These are phyloP conservation scores for Prunus kanzakura DNA, from an alignment of 306 rosid species.

Conservation along the genomic window DNA sequence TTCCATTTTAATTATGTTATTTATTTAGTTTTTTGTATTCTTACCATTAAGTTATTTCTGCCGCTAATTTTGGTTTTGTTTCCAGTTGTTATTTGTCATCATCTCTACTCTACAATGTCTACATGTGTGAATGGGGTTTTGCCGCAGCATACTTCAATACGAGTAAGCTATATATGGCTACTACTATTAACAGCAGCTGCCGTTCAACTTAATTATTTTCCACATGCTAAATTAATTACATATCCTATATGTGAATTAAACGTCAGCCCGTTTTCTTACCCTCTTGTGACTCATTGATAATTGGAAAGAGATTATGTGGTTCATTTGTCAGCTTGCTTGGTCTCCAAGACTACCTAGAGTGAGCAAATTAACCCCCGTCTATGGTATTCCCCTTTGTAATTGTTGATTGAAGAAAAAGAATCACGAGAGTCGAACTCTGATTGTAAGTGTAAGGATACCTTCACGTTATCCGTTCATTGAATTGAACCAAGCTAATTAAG, in stretches of 20 bases:
- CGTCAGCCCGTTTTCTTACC: background rate
- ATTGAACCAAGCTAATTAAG: background rate
- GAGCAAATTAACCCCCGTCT: background rate
- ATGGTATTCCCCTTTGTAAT: background rate
- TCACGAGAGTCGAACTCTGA: background rate
- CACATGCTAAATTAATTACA: slow-evolving; percentile 4
- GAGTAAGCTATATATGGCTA: background rate
- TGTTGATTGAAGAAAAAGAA: background rate
- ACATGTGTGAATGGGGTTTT: background rate
- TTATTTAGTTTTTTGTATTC: background rate
- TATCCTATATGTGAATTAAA: background rate
- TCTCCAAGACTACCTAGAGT: background rate
- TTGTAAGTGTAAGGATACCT: background rate
- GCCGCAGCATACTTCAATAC: slow-evolving; percentile 1
- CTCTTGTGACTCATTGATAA: background rate
- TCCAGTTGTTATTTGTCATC: slow-evolving; percentile 6
- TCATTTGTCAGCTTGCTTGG: slow-evolving; percentile 8
- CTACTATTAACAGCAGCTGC: slow-evolving; percentile 2
- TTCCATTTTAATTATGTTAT: slow-evolving; percentile 21
- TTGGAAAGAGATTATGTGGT: background rate
- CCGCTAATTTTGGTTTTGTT: background rate
- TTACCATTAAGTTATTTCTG: background rate
- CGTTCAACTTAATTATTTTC: background rate
- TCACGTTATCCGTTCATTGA: background rate
- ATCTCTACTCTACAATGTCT: background rate